Base-by-base conservation (phyloP, 768 basidiomycete genomes). In the Glaciozyma martinii region DNA sequence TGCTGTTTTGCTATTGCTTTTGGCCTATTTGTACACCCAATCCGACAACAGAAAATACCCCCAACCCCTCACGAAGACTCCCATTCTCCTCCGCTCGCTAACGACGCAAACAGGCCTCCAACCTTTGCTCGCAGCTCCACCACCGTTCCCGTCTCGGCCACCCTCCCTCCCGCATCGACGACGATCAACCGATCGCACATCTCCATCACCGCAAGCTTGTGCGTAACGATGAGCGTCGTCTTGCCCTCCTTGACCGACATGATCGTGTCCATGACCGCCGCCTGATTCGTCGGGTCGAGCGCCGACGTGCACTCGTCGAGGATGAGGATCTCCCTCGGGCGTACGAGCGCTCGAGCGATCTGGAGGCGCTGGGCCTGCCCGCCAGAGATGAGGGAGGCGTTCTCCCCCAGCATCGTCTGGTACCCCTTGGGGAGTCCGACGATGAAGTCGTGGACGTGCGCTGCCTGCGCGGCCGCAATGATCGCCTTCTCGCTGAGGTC, bases 261-360 rank as follows among this genome's bases (percentile, higher is more conserved):
- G 57, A 93, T 84, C 12, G 89, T 86, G 61, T 89, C 85, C 72
- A 97, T 77, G 21, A 98, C 86, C 23, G 83, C 85, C 2, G 82
- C 81, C 77, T 92, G 87, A 76, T 94, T 97, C 71, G 84, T 84
- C 2, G 83, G 79, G 75, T 98, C 93, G 64, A 97, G 78, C 8
- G 93, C 90, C 50, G 85, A 86, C n/a, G 94, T 98, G 74, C 92
- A 95, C 75, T 98, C 94, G 75, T 97, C 94, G 60, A 97, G 79
- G 43, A 97, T 85, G 54, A 95, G 42, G 19, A 97, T 82, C 53
- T 80, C 82, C 0, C 85, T 79, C 0, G 83, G 82, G 42, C 88
- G 81, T 2, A 85, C 87, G n/a, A 97, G 82, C 0, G 93, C 90
- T 9, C 93, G 83, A 0, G 93, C 93, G 71, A 98, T 91, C 75